Evolutionary conservation across 805 yeast species (phyloP).

Genomic region (Brettanomyces custersianus): DNA sequence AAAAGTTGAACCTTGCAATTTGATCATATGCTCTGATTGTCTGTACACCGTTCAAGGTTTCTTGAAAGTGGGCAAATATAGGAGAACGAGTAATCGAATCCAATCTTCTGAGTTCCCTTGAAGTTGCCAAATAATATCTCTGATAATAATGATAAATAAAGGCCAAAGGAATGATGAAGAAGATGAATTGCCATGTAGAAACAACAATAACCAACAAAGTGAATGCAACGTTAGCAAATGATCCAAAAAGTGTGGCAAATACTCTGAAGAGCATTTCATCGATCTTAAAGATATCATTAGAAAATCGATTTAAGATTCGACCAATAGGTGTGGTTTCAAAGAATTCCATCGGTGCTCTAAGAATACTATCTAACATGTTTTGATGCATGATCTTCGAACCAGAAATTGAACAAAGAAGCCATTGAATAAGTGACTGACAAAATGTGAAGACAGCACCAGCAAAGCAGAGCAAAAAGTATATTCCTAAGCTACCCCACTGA

Average conservation of each 20-base stretch:
- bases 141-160: conserved; percentile 29
- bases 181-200: conserved; percentile 77
- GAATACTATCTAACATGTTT: conserved; percentile 57
- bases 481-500: conserved; percentile 56
- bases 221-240: conserved; percentile 52
- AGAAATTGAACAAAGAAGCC: conserved; percentile 71
- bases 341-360: conserved; percentile 86
- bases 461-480: conserved; percentile 67
- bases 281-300: conserved; percentile 77
- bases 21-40: conserved; percentile 36
- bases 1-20: conserved; percentile 24
- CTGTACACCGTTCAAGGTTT: conserved; percentile 37
- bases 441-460: conserved; percentile 50
- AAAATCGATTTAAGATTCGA: conserved; percentile 76
- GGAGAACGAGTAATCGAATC: conserved; percentile 40
- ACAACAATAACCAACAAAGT: conserved; percentile 68
- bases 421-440: conserved; percentile 54
- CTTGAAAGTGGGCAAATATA: conserved; percentile 41
- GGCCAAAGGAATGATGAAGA: conserved; percentile 48
- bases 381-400: conserved; percentile 70
- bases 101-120: conserved; percentile 39
- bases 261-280: conserved; percentile 68
- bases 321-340: conserved; percentile 93
- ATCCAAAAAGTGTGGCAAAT: conserved; percentile 54
- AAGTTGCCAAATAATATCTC: conserved; percentile 39